These are phyloP conservation scores for Trichoderma guizhouense DNA, from an alignment of 2,329 filamentous ascomycete genomes.

Conservation along the genomic window DNA sequence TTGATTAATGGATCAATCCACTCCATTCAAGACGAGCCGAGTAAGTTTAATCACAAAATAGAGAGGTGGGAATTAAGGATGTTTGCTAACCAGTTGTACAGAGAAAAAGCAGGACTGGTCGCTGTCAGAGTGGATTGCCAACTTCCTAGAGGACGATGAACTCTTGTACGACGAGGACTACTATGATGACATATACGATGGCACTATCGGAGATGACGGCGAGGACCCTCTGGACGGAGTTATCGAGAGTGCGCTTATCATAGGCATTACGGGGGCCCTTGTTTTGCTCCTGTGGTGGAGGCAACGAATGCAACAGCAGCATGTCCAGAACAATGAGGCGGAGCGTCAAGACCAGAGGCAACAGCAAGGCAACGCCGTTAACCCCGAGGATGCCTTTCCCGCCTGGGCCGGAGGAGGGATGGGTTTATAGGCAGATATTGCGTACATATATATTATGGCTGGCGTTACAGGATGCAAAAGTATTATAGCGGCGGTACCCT, in stretches of 20 bases:
- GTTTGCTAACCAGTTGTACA: conserved; percentile 31
- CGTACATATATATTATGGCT: conserved; percentile 19
- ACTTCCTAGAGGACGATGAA: conserved; percentile 73
- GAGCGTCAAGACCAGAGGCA: conserved; percentile 33
- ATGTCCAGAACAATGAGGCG: conserved; percentile 36
- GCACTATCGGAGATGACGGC: conserved; percentile 54
- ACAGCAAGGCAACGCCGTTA: conserved; percentile 26
- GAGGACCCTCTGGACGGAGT: conserved; percentile 71
- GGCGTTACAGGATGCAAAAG: conserved; percentile 23
- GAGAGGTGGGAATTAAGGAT: too few species aligned
- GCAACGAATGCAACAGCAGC: conserved; percentile 63
- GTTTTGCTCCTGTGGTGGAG: conserved; percentile 79
- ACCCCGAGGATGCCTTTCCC: conserved; percentile 30
- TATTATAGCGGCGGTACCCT: neutral
- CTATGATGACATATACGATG: conserved; percentile 50
- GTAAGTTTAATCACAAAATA: conserved; percentile 48
- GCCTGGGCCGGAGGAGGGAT: conserved; percentile 38
- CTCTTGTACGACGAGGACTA: conserved; percentile 64
- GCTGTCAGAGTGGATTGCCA: conserved; percentile 78
- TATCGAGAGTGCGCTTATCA: conserved; percentile 79
- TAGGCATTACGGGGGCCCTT: conserved; percentile 71
- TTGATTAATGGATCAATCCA: conserved; percentile 88
- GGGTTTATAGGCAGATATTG: conserved; percentile 28
- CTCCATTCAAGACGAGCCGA: conserved; percentile 83
- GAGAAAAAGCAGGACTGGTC: conserved; percentile 71